Conservation (phyloP, 148 eudicot species). For the Vaccinium vitisidaea region DNA sequence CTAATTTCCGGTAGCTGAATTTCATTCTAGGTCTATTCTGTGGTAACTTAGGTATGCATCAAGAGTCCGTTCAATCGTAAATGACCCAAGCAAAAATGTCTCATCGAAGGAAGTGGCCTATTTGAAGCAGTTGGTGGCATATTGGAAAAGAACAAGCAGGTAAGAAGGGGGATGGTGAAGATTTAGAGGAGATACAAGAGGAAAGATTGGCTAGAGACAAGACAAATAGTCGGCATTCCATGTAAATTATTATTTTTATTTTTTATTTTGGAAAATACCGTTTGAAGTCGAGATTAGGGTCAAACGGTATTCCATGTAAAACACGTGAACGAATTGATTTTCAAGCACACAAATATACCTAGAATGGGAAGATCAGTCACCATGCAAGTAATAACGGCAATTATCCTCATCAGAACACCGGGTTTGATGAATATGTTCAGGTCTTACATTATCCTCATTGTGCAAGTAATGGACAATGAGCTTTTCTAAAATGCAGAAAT, state of each 20-base stretch:
- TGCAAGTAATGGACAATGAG: background rate
- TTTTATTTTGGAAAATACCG: background rate
- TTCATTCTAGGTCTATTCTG: background rate
- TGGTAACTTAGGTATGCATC: slow-evolving; percentile 72
- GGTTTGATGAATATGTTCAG: background rate
- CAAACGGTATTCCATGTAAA: background rate
- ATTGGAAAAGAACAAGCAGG: slow-evolving; percentile 98
- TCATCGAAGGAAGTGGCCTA: slow-evolving; percentile 94
- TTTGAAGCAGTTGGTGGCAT: slow-evolving; percentile 66
- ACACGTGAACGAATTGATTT: background rate
- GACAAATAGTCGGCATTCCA: slow-evolving; percentile 68
- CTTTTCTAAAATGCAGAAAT: background rate
- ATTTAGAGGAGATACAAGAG: slow-evolving; percentile 91
- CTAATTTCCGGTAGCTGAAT: background rate
- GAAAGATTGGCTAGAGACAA: slow-evolving; percentile 57
- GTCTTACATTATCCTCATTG: background rate
- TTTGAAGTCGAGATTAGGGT: background rate
- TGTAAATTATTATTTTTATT: slow-evolving; percentile 27
- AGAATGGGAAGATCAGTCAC: background rate
- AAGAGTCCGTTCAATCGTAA: slow-evolving; percentile 64
- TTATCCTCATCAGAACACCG: background rate
- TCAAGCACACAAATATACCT: background rate
- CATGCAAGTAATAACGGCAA: background rate
- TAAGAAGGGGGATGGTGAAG: slow-evolving; percentile 83
- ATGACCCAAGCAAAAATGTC: slow-evolving; percentile 91